phyloP scores from a whole-genome alignment of 2,329 filamentous ascomycete genomes.

The Paracorniculantispora psalliotae region DNA sequence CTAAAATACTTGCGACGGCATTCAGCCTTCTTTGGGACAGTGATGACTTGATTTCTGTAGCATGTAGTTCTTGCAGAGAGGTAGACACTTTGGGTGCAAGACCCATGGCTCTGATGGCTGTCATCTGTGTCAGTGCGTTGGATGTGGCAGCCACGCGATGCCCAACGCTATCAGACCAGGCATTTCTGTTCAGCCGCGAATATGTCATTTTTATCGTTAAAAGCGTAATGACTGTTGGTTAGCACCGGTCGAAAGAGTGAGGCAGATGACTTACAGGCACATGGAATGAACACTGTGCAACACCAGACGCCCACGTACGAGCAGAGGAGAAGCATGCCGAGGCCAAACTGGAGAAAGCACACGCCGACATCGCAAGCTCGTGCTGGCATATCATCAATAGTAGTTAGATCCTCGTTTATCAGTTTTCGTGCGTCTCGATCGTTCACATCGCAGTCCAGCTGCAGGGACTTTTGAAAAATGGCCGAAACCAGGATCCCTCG shows the following conservation, averaged over 20 bases:
- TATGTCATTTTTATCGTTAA: background rate
- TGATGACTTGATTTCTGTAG: background rate
- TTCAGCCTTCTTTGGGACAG: background rate
- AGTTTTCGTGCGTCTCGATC: background rate
- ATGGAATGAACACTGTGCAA: background rate
- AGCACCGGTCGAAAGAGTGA: background rate
- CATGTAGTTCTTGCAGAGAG: background rate
- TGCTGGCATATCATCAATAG: background rate
- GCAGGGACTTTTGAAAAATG: background rate
- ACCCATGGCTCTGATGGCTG: background rate
- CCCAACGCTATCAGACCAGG: background rate
- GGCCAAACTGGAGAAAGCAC: background rate
- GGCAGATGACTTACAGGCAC: background rate
- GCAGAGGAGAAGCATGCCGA: slow-evolving; percentile 2
- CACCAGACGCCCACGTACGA: background rate
- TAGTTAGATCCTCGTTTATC: background rate
- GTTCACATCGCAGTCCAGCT: background rate
- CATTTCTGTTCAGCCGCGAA: background rate
- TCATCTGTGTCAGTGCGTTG: background rate
- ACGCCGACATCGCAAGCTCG: background rate
- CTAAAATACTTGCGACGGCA: background rate
- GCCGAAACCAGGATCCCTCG: background rate
- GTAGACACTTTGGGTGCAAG: background rate
- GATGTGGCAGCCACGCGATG: slow-evolving; percentile 1
- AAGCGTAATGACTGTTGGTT: background rate